A percentile compares a stretch with the other conserved stretches of the same genome.
phyloP scores from a whole-genome alignment of 257 asterid species.

The Phtheirospermum japonicum region DNA sequence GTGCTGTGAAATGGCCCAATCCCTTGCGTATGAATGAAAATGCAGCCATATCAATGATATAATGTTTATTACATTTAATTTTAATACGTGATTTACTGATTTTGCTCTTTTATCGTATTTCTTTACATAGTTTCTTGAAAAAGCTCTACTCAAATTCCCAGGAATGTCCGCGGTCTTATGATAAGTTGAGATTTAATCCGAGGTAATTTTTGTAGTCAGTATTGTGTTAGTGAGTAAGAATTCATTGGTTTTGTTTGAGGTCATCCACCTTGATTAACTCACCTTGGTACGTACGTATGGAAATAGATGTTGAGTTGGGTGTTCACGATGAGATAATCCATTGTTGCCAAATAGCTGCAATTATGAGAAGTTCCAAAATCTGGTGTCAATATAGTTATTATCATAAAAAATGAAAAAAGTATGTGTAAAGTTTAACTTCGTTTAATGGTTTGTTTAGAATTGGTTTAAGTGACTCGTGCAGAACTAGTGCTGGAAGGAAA shows the following conservation, averaged over 20 bases:
- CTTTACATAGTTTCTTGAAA: conserved; percentile 68
- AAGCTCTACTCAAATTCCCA: conserved; percentile 61
- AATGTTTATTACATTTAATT: conserved; percentile 8
- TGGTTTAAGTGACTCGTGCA: not conserved
- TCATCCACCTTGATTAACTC: conserved; percentile 12
- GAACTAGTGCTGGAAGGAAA: conserved; percentile 13
- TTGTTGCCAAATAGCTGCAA: conserved; percentile 18
- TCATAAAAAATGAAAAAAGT: conserved; percentile 5
- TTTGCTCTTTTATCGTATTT: conserved; percentile 15
- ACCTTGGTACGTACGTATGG: conserved; percentile 10
- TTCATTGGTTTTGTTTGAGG: conserved; percentile 13
- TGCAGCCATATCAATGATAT: not conserved
- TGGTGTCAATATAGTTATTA: conserved; percentile 14
- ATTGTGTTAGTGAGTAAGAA: conserved; percentile 19
- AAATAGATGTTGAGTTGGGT: conserved; percentile 12
- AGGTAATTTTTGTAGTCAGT: conserved; percentile 50
- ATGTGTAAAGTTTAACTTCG: not conserved
- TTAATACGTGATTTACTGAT: conserved; percentile 17
- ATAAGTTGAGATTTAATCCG: conserved; percentile 82
- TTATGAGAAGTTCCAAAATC: conserved; percentile 20
- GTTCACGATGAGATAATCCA: not conserved
- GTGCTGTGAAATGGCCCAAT: conserved; percentile 9
- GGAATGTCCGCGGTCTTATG: conserved; percentile 96
- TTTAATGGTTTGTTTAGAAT: conserved; percentile 6
- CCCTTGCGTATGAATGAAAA: not conserved